Conservation (phyloP, 2,329 filamentous ascomycete genomes). For the Phialocephala sp. region DNA sequence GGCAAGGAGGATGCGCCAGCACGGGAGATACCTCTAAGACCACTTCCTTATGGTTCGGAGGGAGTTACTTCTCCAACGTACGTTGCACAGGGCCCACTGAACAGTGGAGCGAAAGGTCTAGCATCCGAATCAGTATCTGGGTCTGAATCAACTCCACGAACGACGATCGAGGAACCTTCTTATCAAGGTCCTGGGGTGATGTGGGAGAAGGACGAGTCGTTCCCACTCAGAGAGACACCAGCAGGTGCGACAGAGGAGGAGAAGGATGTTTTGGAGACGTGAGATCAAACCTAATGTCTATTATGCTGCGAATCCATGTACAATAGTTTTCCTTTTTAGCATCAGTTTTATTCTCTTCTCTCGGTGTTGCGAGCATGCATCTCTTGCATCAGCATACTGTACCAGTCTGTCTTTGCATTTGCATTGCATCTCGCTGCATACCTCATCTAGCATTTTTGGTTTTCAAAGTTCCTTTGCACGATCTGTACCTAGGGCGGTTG, state of each 20-base stretch:
- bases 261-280: constrained; percentile 41
- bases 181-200: constrained; percentile 55
- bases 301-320: constrained; percentile 28
- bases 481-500: neutral
- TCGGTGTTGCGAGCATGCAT: constrained; percentile 19
- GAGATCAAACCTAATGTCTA: constrained; percentile 31
- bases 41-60: constrained; percentile 61
- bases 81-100: constrained; percentile 47
- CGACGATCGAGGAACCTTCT: constrained; percentile 50
- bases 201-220: constrained; percentile 58
- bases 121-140: constrained; percentile 1
- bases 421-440: constrained; percentile 8
- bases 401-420: neutral
- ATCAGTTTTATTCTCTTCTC: constrained; percentile 4
- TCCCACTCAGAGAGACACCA: constrained; percentile 46
- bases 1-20: constrained; percentile 43
- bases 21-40: constrained; percentile 53
- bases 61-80: constrained; percentile 51
- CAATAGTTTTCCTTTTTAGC: constrained; percentile 18
- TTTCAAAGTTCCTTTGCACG: constrained; percentile 5
- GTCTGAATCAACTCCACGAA: constrained; percentile 27
- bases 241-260: constrained; percentile 41
- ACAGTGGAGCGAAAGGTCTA: constrained; percentile 18
- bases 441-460: neutral
- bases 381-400: constrained; percentile 18